Conservation (phyloP, 768 basidiomycete genomes). For the Ramaria sp. region DNA sequence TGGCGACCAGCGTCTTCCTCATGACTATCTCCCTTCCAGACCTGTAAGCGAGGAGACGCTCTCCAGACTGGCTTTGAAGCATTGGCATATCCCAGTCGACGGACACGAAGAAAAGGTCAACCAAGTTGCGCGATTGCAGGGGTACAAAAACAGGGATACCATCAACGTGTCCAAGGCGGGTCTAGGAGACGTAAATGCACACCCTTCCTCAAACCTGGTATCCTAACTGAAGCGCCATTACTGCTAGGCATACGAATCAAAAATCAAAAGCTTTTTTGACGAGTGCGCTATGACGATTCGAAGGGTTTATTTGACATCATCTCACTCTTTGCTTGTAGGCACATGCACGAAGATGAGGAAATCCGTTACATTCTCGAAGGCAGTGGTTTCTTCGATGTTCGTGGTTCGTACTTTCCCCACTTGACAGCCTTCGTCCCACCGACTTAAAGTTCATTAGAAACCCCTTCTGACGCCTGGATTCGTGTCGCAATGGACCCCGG, state of each 20-base stretch:
- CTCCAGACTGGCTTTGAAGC: conserved; percentile 46
- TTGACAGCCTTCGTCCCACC: background rate
- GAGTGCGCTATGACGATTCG: conserved; percentile 42
- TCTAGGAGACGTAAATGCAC: conserved; percentile 50
- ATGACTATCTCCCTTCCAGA: conserved; percentile 50
- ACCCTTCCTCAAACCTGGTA: background rate
- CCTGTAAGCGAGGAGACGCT: conserved; percentile 37
- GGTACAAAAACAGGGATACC: conserved; percentile 76
- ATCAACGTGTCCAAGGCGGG: conserved; percentile 71
- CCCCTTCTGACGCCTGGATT: conserved; percentile 66
- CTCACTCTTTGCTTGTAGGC: conserved; percentile 31
- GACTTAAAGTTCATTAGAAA: conserved; percentile 31
- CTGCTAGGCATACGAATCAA: conserved; percentile 50
- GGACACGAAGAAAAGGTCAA: conserved; percentile 40
- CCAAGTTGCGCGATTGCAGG: conserved; percentile 50
- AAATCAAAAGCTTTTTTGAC: conserved; percentile 73
- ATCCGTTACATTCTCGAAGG: conserved; percentile 82
- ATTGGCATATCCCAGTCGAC: conserved; percentile 57
- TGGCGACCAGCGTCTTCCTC: conserved; percentile 73
- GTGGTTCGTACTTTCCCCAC: conserved; percentile 39
- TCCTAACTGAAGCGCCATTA: background rate
- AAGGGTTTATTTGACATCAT: background rate
- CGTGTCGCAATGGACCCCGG: conserved; percentile 64
- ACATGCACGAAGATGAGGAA: conserved; percentile 95
- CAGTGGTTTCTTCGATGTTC: conserved; percentile 87